Evolutionary conservation across 768 basidiomycete genomes (phyloP).

Genomic region (Pleurotus sapidus): DNA sequence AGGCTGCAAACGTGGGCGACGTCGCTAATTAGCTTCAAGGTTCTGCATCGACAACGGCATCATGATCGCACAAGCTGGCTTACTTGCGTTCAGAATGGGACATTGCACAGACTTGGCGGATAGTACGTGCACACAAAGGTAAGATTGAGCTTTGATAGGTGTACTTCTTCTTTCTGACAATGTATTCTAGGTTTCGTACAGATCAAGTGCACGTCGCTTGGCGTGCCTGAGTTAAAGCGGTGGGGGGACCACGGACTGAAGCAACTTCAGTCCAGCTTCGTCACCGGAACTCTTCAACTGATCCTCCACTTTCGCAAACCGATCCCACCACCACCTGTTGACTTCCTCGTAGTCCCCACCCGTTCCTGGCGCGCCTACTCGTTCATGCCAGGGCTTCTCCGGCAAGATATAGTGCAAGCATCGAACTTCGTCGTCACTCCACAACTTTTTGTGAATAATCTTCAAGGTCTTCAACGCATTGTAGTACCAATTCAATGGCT

Average conservation of each 20-base stretch:
- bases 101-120: conserved; percentile 70
- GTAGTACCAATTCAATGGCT: conserved; percentile 80
- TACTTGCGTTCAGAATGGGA: conserved; percentile 91
- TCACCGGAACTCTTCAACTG: conserved; percentile 41
- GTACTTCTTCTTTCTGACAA: neutral
- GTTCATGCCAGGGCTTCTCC: conserved; percentile 83
- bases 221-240: conserved; percentile 49
- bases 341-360: conserved; percentile 46
- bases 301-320: conserved; percentile 43
- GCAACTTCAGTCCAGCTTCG: conserved; percentile 45
- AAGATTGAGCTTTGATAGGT: conserved; percentile 13
- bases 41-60: conserved; percentile 99
- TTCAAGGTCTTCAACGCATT: conserved; percentile 92
- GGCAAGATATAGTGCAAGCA: conserved; percentile 85
- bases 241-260: conserved; percentile 49
- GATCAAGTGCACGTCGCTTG: conserved; percentile 93
- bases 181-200: conserved; percentile 73
- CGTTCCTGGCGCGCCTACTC: conserved; percentile 32
- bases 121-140: conserved; percentile 93
- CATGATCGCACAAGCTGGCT: conserved; percentile 98
- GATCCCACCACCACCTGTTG: conserved; percentile 82
- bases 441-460: conserved; percentile 65
- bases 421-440: conserved; percentile 83
- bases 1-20: neutral
- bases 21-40: conserved; percentile 34